Base-by-base conservation (phyloP, 2,329 filamentous ascomycete species). In the Thelonectria discophora region DNA sequence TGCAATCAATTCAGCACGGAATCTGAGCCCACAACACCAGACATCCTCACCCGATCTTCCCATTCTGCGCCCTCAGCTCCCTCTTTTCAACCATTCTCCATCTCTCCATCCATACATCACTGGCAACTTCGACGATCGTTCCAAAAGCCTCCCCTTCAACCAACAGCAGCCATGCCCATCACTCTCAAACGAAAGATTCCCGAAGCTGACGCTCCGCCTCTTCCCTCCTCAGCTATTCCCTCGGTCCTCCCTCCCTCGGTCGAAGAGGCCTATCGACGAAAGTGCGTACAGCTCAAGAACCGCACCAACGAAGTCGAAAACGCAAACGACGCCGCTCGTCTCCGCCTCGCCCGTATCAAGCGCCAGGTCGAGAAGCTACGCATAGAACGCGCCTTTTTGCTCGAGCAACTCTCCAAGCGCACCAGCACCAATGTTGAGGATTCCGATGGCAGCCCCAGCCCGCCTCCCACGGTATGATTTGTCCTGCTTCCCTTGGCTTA, bases 241-340 rank as follows among this genome's bases (percentile, higher is more conserved):
- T 86, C 87, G 15, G 79, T 86, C 42, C 82, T 90, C 4, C 93
- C 94, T 18, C 94, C 95, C 15, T 97, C 93, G 15, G 93, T 98
- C 65, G 94, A 99, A 79, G 90, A 94, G 76, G 94, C 94, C 52
- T 99, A 98, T 79, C 93, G 95, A 72, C 88, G 92, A 67, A 98
- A 99, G 87, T 98, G 94, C 78, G 93, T 97, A 75, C 91, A 96
- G 71, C 86, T 99, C 20, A 96, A 96, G 80, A 91, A 92, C 71
- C 91, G 95, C 63, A 92, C 95, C 66, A 91, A 89, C 75, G 94
- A 97, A 76, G 92, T 98, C 71, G 94, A 98, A 76, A 89, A 93
- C 62, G 90, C 93, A 73, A 97, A 97, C 76, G 93, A 97, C 71
- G 86, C 91, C 59, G 90, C 92, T 48, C 88, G 92, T 55, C 82